Percentiles rank a stretch among this genome's conserved stretches.
phyloP scores from a whole-genome alignment of 1,139 yeast genomes.

The Kazachstania sp. region DNA sequence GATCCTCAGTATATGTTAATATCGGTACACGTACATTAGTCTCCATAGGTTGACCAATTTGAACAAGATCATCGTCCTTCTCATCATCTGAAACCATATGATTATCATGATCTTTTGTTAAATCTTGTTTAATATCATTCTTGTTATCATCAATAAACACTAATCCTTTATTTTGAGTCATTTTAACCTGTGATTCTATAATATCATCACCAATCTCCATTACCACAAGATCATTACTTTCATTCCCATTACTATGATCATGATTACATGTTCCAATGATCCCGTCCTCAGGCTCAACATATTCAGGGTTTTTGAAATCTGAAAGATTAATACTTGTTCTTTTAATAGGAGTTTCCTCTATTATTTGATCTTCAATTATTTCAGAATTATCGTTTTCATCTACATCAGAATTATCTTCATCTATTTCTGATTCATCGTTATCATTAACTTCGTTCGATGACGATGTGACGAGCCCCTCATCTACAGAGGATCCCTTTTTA shows the following conservation, averaged over 20 bases:
- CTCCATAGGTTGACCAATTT: conserved; percentile 8
- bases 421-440: background rate
- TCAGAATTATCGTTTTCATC: background rate
- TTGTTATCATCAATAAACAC: conserved; percentile 10
- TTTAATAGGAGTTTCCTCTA: background rate
- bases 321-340: background rate
- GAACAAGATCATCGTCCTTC: conserved; percentile 1
- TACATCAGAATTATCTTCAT: background rate
- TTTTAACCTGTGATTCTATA: conserved; percentile 13
- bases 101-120: background rate
- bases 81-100: background rate
- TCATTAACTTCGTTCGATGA: background rate
- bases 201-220: conserved; percentile 20
- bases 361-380: background rate
- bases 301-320: background rate
- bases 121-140: background rate
- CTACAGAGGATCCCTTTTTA: conserved; percentile 2
- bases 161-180: conserved; percentile 12
- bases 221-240: conserved; percentile 5
- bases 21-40: conserved; percentile 9
- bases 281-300: background rate
- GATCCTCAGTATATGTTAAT: background rate
- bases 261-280: background rate
- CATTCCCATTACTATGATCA: no score
- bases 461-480: background rate